Evolutionary conservation across 495 filamentous ascomycete species (phyloP), one percentile per base, ranked within the genome.

Genomic region (Penicillium desertorum): DNA sequence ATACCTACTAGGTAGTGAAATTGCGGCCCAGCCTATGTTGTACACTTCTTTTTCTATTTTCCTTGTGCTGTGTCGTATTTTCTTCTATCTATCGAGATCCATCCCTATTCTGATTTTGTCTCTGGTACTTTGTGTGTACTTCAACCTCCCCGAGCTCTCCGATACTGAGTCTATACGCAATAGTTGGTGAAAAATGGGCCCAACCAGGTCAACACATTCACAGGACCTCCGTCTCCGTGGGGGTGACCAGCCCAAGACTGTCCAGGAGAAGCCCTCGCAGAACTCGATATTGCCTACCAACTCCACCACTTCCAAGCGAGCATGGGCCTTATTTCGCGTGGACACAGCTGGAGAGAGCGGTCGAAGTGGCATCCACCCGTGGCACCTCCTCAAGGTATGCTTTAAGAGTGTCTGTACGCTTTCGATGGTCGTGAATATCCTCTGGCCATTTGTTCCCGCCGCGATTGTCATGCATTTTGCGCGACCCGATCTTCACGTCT

Each of bases 401-500:
- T 86, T 83, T 63, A 71, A 74, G 51, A 84, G 82, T 65, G 77
- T 78, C n/a, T 81, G 81, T 57, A 81, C 66, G 12, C 54, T 80
- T 2, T 83, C 81, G 6, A 81, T 79, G 75, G 58, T 75, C 9
- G 83, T 86, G 37, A 88, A 90, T 60, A 54, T 89, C 9, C 79
- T 92, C n/a, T 90, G 88, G 88, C 88, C 88, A 2, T 80, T 88
- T 60, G 85, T 90, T 1, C 86, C 87, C 4, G 78, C 82, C 29
- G 88, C 88, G 4, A 80, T 92, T 51, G 81, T 73, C 5, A 64
- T 90, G 14, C 81, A 86, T 56, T 91, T 85, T 61, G 81, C 79
- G 29, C 79, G 79, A 23, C 80, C 81, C 0, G 80, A 90, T 16
- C 72, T 76, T 27, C 79, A 88, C 59, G 68, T 87, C 7, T 81